Evolutionary conservation across 2,329 filamentous ascomycete genomes (phyloP).

Genomic region (Trichophyton schoenleinii): DNA sequence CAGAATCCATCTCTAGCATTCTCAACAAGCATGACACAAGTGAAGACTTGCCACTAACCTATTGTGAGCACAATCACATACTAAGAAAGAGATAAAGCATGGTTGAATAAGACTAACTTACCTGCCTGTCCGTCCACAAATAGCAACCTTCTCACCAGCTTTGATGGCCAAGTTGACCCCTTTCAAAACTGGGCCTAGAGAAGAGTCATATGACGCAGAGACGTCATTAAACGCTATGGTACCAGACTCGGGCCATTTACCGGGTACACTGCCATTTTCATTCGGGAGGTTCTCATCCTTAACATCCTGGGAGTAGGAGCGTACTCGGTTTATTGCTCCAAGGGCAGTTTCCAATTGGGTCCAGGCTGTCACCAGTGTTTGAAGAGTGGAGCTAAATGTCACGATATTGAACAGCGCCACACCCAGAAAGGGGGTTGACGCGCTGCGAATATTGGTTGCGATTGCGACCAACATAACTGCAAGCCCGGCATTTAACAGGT

Average conservation of each 20-base stretch:
- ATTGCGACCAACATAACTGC: constrained; percentile 1
- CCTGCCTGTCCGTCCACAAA: constrained; percentile 15
- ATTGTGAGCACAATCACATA: not conserved
- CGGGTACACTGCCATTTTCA: constrained; percentile 12
- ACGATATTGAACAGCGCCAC: constrained; percentile 2
- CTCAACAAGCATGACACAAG: constrained; percentile 7
- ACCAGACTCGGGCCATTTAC: constrained; percentile 14
- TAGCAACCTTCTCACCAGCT: constrained; percentile 11
- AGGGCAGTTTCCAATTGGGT: constrained; percentile 1
- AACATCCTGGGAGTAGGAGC: not conserved
- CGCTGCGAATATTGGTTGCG: not conserved
- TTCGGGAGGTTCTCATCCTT: constrained; percentile 3
- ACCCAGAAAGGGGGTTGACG: not conserved
- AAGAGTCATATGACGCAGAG: constrained; percentile 1
- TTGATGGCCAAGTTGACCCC: constrained; percentile 8
- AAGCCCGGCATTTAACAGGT: not conserved
- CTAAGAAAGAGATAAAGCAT: not conserved
- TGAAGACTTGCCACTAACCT: constrained; percentile 8
- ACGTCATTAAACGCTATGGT: not conserved
- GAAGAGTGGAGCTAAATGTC: not conserved
- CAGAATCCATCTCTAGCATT: constrained; percentile 4
- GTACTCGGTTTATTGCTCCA: constrained; percentile 2
- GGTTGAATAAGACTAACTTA: not conserved
- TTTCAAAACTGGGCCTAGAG: constrained; percentile 1
- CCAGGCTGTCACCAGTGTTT: not conserved